These are phyloP conservation scores for Camellia sinensis DNA, from an alignment of 148 eudicot species.

Conservation along the genomic window DNA sequence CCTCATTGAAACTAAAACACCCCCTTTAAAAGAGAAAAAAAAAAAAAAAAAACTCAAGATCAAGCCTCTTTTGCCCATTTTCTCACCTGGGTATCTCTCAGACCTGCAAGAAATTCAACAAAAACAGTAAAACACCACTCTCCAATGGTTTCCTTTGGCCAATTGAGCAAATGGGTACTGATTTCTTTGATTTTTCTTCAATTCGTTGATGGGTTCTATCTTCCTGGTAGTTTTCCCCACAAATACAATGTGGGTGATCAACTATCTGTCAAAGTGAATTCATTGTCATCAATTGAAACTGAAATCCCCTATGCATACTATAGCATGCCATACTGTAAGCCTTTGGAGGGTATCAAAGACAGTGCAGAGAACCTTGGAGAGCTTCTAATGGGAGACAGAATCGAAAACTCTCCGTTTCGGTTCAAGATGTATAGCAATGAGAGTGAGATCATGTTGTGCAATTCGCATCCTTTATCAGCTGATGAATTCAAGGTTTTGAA, in stretches of 20 bases:
- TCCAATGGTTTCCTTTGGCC: background rate
- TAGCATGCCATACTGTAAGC: background rate
- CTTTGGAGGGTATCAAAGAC: background rate
- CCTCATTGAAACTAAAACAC: background rate
- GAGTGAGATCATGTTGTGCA: background rate
- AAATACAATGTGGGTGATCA: background rate
- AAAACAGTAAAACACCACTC: background rate
- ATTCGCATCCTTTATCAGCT: background rate
- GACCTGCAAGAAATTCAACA: background rate
- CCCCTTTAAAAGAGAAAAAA: no score
- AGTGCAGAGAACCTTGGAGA: background rate
- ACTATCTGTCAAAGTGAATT: background rate
- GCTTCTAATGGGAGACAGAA: constrained; percentile 1
- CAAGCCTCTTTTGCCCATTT: background rate
- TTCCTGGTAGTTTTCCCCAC: background rate
- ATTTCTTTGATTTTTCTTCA: background rate
- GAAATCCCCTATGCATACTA: constrained; percentile 5
- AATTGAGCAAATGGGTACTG: background rate
- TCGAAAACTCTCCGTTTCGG: background rate
- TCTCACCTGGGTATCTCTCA: background rate
- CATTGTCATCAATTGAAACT: background rate
- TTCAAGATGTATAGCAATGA: constrained; percentile 3
- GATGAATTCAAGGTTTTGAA: constrained; percentile 1
- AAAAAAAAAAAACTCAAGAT: no score
- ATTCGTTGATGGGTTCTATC: constrained; percentile 5